Evolutionary conservation across 2,329 filamentous ascomycete species (phyloP), one percentile per base, ranked within the genome.

Genomic region (Pseudogymnoascus sp.): DNA sequence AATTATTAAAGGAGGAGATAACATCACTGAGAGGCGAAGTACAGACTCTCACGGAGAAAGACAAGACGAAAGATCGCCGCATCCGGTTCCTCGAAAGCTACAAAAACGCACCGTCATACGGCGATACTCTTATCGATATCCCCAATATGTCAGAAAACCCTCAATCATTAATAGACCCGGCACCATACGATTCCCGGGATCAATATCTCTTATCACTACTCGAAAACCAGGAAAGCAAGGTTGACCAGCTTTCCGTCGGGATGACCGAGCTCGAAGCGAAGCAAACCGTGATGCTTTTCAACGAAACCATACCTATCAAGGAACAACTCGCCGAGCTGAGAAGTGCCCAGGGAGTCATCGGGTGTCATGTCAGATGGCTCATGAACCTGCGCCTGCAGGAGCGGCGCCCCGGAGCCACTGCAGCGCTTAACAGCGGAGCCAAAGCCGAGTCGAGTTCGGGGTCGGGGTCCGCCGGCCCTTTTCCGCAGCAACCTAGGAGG

Each of bases 221-320:
- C 22, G 77, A 82, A 68, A 76, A 78, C n/a, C 78, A 82, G 67
- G 82, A 85, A 68, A 79, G 70, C 71, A 82, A 77, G 72, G 81
- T 87, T 43, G 82, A 84, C 67, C 80, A 83, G 59, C 73, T 87
- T 2, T 81, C 83, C 60, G 80, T 83, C 62, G 81, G 80, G 43
- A 69, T 87, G 38, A 82, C 80, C 19, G 84, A 86, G 64, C 77
- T 85, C 60, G 84, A 87, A 69, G 82, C 81, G 3, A 80, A 83
- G 59, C 84, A 86, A 69, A 84, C 80, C 33, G 81, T 85, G 73
- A 81, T 84, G 78, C 78, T 85, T 7, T 78, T 87, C 69, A 86
- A 85, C 68, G 83, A 87, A 71, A 81, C 84, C 4, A 79, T 85
- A 69, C 83, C 82, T 6, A 81, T 87, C 65, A 83, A 84, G 63